Evolutionary conservation across 257 asterid species (phyloP).

Genomic region (Mitragyna speciosa): DNA sequence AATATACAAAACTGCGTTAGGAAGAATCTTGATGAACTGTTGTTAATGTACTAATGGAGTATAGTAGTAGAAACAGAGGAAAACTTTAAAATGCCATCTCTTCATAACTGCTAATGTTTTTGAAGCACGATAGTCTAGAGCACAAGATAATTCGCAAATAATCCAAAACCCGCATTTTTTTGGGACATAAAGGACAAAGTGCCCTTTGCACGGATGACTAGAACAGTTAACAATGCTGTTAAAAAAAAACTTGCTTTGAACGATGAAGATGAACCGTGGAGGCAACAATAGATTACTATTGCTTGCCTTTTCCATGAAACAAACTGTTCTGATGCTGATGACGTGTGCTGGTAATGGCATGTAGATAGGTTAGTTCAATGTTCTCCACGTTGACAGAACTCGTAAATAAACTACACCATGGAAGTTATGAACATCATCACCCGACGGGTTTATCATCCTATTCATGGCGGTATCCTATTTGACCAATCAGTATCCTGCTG

Average conservation of each 20-base stretch:
- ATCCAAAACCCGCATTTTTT: background rate
- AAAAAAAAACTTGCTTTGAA: too few relatives aligned
- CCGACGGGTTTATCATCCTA: background rate
- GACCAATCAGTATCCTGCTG: background rate
- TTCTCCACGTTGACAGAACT: background rate
- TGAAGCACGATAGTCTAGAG: constrained; percentile 2
- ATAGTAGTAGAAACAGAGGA: background rate
- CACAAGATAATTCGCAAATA: background rate
- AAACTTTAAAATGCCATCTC: too few relatives aligned
- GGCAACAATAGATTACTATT: too few relatives aligned
- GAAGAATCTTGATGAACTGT: background rate
- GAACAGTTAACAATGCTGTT: background rate
- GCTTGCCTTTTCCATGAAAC: too few relatives aligned
- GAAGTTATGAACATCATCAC: background rate
- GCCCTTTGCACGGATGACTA: background rate
- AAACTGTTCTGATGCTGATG: too few relatives aligned
- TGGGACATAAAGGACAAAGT: background rate
- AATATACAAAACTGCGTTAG: background rate
- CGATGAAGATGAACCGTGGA: too few relatives aligned
- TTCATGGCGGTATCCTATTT: background rate
- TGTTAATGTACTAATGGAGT: background rate
- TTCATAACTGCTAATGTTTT: background rate
- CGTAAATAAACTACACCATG: too few relatives aligned
- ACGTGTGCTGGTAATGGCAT: background rate
- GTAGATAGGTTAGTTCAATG: background rate